These are phyloP conservation scores for Colletotrichum aenigma DNA, from an alignment of 2,329 filamentous ascomycete species.

Conservation along the genomic window DNA sequence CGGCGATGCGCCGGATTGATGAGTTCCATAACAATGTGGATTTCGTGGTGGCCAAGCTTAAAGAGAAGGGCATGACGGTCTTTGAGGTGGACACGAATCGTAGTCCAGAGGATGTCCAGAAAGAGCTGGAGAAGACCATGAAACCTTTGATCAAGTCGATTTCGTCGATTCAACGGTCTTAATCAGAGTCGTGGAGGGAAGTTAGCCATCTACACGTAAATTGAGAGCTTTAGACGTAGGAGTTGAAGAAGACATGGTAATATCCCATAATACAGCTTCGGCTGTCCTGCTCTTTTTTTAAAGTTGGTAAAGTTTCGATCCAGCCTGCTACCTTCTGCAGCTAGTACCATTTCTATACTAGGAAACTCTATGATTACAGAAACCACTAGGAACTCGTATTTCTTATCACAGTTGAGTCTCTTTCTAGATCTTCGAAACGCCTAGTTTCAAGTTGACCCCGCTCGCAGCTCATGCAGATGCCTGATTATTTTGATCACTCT, in stretches of 20 bases:
- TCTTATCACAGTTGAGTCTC: too few relatives aligned
- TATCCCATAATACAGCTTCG: neutral
- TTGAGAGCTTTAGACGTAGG: neutral
- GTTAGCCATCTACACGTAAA: neutral
- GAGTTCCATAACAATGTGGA: neutral
- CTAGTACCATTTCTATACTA: too few relatives aligned
- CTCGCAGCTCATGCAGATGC: neutral
- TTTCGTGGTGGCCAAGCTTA: neutral
- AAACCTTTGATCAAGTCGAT: neutral
- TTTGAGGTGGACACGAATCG: neutral
- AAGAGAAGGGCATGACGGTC: neutral
- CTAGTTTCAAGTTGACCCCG: neutral
- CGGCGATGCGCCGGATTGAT: neutral
- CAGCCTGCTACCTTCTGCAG: too few relatives aligned
- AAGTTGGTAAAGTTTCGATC: too few relatives aligned
- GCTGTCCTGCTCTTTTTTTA: rapidly evolving
- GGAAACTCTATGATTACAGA: neutral
- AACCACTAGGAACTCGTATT: too few relatives aligned
- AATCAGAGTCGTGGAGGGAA: neutral
- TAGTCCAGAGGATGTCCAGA: neutral
- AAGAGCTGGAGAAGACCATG: neutral
- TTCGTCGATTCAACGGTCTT: rapidly evolving
- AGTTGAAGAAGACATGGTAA: rapidly evolving
- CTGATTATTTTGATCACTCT: neutral
- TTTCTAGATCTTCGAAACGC: rapidly evolving